A percentile compares a stretch with the other conserved stretches of the same genome.
phyloP scores from a whole-genome alignment of 2,329 filamentous ascomycete species.

The Lecanosticta acicola region DNA sequence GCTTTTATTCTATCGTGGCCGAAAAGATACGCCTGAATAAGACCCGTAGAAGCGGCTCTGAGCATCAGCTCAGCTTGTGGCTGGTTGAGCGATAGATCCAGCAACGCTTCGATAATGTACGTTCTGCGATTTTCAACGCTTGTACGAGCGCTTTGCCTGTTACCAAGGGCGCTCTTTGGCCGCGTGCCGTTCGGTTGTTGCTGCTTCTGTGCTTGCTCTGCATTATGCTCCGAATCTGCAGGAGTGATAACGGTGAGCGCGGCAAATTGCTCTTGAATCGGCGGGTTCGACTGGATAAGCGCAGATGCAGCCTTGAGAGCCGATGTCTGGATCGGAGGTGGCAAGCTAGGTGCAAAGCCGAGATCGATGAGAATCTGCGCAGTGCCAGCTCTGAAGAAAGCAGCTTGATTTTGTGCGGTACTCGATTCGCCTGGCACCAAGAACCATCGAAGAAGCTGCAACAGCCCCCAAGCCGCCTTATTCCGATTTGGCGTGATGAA shows the following conservation, averaged over 20 bases:
- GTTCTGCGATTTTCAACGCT: slow-evolving; percentile 41
- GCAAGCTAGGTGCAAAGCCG: slow-evolving; percentile 68
- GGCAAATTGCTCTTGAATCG: slow-evolving; percentile 82
- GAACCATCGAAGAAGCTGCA: slow-evolving; percentile 83
- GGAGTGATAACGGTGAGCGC: slow-evolving; percentile 63
- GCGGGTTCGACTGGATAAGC: slow-evolving; percentile 73
- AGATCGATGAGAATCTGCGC: slow-evolving; percentile 74
- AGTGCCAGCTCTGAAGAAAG: slow-evolving; percentile 78
- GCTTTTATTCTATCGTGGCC: slow-evolving; percentile 73
- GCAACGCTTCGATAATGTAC: slow-evolving; percentile 88
- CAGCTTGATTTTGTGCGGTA: slow-evolving; percentile 74
- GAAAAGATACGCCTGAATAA: slow-evolving; percentile 86
- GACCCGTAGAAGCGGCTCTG: slow-evolving; percentile 78
- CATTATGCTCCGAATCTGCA: slow-evolving; percentile 14
- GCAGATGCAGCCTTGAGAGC: slow-evolving; percentile 82
- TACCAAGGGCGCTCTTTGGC: slow-evolving; percentile 20
- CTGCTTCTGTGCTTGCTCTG: slow-evolving; percentile 16
- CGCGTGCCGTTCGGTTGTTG: slow-evolving; percentile 25
- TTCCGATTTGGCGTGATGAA: slow-evolving; percentile 57
- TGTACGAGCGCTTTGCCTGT: slow-evolving; percentile 21
- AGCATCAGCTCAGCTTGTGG: slow-evolving; percentile 67
- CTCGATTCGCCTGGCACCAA: slow-evolving; percentile 73
- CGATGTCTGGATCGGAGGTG: slow-evolving; percentile 75
- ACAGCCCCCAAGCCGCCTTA: slow-evolving; percentile 84
- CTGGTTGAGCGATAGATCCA: slow-evolving; percentile 71